Evolutionary conservation across 805 yeast species (phyloP).

Genomic region (Candida schatavii): DNA sequence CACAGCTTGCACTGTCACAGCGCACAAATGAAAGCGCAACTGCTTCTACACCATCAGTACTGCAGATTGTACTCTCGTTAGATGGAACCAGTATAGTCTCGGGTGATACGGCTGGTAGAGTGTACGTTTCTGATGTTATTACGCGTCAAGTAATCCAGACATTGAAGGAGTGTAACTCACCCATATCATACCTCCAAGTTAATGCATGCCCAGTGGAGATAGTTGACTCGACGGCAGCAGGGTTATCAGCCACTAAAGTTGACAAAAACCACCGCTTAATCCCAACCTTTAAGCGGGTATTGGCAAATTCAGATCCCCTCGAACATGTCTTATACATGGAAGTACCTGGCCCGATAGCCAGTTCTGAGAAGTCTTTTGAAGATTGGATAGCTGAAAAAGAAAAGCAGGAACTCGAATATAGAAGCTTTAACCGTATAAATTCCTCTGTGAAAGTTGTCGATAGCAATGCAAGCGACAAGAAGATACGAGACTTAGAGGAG

Average conservation of each 20-base stretch:
- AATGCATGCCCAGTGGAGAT: constrained; percentile 17
- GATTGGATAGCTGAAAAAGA: constrained; percentile 48
- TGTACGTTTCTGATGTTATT: constrained; percentile 63
- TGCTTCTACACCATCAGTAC: constrained; percentile 28
- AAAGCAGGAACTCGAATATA: constrained; percentile 51
- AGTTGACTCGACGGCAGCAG: constrained; percentile 5
- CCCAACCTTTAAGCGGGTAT: constrained; percentile 64
- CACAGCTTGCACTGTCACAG: background rate
- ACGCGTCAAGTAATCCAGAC: constrained; percentile 66
- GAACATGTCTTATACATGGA: constrained; percentile 44
- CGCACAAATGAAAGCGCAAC: constrained; percentile 11
- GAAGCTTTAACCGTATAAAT: constrained; percentile 29
- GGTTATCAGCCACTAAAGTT: constrained; percentile 8
- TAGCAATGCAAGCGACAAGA: background rate
- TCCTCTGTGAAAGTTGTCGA: constrained; percentile 33
- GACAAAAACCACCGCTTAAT: constrained; percentile 44
- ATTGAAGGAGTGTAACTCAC: constrained; percentile 40
- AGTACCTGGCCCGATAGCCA: constrained; percentile 21
- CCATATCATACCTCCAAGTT: constrained; percentile 30
- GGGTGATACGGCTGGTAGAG: constrained; percentile 73
- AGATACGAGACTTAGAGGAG: constrained; percentile 31
- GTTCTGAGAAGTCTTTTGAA: constrained; percentile 38
- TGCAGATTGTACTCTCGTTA: constrained; percentile 57
- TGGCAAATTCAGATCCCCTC: constrained; percentile 38
- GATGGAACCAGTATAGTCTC: constrained; percentile 74